Conservation (phyloP, 1,284 basidiomycete genomes). For the Pseudozyma thailandica region DNA sequence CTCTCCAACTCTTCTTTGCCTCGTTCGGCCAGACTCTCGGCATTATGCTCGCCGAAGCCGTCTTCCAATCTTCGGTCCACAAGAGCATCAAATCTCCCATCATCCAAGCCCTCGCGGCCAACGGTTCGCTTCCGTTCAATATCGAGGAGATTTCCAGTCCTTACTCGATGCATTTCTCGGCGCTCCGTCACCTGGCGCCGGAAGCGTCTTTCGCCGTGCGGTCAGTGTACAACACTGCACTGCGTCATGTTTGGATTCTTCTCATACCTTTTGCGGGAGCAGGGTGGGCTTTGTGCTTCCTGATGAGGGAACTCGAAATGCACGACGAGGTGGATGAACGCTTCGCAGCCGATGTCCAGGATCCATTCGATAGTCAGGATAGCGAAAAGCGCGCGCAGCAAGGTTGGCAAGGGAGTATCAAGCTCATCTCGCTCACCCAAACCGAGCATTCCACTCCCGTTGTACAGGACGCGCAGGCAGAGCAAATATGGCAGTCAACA, state of each 20-base stretch:
- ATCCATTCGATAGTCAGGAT: not conserved
- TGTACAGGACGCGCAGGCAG: too few species aligned
- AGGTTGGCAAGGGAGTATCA: too few species aligned
- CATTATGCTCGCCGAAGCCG: constrained; percentile 45
- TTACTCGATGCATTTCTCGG: constrained; percentile 27
- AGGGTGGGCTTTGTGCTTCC: constrained; percentile 20
- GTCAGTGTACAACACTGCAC: constrained; percentile 15
- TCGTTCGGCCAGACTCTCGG: constrained; percentile 47
- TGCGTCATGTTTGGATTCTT: constrained; percentile 30
- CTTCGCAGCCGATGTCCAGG: constrained; percentile 18
- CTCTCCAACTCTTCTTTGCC: constrained; percentile 32
- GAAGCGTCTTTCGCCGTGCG: constrained; percentile 16
- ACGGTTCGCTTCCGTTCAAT: constrained; percentile 31
- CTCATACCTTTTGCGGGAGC: constrained; percentile 28
- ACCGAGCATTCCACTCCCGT: too few species aligned
- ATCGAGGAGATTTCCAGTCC: constrained; percentile 34
- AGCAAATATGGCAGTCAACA: too few species aligned
- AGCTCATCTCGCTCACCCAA: too few species aligned
- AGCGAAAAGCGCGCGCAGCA: constrained; percentile 10
- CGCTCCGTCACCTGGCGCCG: constrained; percentile 8
- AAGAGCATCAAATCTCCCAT: constrained; percentile 17
- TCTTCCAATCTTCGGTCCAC: constrained; percentile 40
- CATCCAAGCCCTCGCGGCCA: constrained; percentile 20
- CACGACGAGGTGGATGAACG: constrained; percentile 40
- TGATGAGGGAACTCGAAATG: constrained; percentile 36